Percentiles rank a stretch among this genome's conserved stretches.
Evolutionary conservation across 495 filamentous ascomycete genomes (phyloP).

Genomic region (Hypoxylon subgilvum): DNA sequence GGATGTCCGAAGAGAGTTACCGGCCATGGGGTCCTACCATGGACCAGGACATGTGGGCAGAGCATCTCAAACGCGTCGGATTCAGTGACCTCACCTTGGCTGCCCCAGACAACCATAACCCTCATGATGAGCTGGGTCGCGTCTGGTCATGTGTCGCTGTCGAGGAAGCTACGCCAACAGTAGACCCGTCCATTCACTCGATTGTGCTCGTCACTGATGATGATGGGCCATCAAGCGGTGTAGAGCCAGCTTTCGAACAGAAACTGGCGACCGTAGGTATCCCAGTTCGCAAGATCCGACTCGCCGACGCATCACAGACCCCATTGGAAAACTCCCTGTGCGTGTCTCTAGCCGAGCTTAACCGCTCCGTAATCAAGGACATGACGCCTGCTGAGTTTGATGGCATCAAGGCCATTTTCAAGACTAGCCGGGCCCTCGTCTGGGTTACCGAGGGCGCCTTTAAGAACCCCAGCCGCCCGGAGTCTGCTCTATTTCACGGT

Average conservation of each 20-base stretch:
- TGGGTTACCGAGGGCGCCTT: conserved; percentile 61
- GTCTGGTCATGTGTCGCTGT: neutral
- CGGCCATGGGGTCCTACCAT: neutral
- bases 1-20: conserved; percentile 35
- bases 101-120: neutral
- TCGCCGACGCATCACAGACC: too few species aligned
- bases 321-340: conserved; percentile 27
- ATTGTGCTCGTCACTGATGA: neutral
- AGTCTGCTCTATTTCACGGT: conserved; percentile 38
- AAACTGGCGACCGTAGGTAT: neutral
- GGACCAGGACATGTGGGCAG: conserved; percentile 44
- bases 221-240: neutral
- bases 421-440: conserved; percentile 43
- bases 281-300: neutral
- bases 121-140: neutral
- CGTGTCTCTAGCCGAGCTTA: conserved; percentile 45
- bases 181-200: too few species aligned
- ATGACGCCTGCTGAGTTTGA: conserved; percentile 34
- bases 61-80: conserved; percentile 33
- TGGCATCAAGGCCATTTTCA: conserved; percentile 38
- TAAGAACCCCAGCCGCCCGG: conserved; percentile 31
- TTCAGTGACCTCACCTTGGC: conserved; percentile 42
- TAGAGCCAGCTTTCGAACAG: neutral
- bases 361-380: conserved; percentile 38
- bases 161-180: neutral